Conservation (phyloP, 441 rosid species). For the Jatropha podagrica region DNA sequence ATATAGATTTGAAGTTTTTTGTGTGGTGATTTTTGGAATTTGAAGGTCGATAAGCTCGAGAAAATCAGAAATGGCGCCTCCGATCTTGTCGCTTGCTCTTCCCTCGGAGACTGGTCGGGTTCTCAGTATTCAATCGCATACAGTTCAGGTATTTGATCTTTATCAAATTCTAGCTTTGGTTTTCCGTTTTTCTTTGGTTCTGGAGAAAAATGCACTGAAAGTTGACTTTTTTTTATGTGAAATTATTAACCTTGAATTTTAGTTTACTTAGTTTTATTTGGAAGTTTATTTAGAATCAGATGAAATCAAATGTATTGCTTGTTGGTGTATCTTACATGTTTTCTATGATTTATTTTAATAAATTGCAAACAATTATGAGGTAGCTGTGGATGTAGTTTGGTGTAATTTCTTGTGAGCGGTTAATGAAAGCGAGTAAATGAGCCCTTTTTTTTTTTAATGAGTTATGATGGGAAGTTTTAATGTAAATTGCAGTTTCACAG, state of each 20-base stretch:
- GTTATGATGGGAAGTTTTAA: conserved; percentile 1
- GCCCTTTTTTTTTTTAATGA: neutral
- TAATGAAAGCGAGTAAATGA: neutral
- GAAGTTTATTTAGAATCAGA: neutral
- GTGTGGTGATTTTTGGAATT: neutral
- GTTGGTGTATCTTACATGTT: neutral
- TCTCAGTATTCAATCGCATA: conserved; percentile 94
- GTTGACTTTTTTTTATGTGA: neutral
- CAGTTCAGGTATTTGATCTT: conserved; percentile 64
- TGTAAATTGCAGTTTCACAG: neutral
- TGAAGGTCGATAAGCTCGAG: conserved; percentile 35
- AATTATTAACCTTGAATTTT: neutral
- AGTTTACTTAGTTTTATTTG: neutral
- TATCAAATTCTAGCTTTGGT: neutral
- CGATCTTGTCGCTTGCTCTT: conserved; percentile 80
- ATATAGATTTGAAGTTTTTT: neutral
- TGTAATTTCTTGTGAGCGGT: neutral
- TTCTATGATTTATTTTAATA: neutral
- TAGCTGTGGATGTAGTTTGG: neutral
- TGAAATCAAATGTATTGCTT: neutral
- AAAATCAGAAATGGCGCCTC: conserved; percentile 57
- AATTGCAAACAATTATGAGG: neutral
- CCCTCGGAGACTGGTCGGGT: conserved; percentile 96
- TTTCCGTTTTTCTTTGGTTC: conserved; percentile 4
- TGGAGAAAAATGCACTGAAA: conserved; percentile 8